These are phyloP conservation scores for Neopestalotiopsis sp. DNA, from an alignment of 2,329 filamentous ascomycete genomes.

Conservation along the genomic window DNA sequence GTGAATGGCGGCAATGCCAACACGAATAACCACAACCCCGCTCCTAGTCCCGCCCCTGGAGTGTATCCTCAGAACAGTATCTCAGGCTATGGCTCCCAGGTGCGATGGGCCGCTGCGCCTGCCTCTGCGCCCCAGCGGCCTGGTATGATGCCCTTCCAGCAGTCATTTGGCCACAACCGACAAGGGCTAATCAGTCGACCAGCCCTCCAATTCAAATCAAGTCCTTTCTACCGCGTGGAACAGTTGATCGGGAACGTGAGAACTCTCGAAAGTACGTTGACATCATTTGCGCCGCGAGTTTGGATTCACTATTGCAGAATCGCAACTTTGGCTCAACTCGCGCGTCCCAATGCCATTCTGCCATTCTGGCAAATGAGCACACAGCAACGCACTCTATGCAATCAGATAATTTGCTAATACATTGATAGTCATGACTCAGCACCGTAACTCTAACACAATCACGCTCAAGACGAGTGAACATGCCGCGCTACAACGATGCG, in stretches of 20 bases:
- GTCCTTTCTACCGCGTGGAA: conserved; percentile 82
- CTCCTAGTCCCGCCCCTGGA: background rate
- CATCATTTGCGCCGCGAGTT: background rate
- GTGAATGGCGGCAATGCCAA: background rate
- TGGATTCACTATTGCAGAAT: background rate
- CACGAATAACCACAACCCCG: background rate
- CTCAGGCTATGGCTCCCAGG: background rate
- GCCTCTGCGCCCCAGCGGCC: conserved; percentile 10
- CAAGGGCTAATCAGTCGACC: background rate
- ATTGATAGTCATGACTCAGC: conserved; percentile 58
- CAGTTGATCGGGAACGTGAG: conserved; percentile 67
- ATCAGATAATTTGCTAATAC: background rate
- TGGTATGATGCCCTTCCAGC: conserved; percentile 9
- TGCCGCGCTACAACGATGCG: conserved; percentile 58
- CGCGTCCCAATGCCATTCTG: background rate
- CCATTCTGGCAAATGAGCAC: background rate
- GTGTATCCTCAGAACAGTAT: conserved; percentile 14
- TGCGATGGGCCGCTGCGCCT: conserved; percentile 8
- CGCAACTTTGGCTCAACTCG: background rate
- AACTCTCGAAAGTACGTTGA: conserved; percentile 72
- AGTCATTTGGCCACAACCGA: conserved; percentile 4
- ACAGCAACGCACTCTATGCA: background rate
- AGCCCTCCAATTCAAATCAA: conserved; percentile 62
- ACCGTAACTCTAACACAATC: conserved; percentile 53
- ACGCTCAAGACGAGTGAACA: conserved; percentile 55